Evolutionary conservation across 192 early-diverging fungal genomes (phyloP), one percentile per base, ranked within the genome.

Genomic region (Linnemannia zychae): DNA sequence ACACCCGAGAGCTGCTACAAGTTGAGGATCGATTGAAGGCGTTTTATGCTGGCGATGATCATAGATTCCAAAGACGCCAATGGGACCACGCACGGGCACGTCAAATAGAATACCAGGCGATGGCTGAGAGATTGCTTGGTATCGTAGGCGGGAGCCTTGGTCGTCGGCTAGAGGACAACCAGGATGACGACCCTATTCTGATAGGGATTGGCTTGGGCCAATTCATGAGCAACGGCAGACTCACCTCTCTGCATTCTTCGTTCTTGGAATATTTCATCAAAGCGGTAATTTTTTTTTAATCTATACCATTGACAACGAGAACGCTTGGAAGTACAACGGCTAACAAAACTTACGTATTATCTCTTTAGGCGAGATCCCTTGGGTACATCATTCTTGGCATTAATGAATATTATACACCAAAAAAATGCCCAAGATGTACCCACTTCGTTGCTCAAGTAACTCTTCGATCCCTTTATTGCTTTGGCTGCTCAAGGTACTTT

Each of bases 321-420:
- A 37, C 17, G 31, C 17, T 68, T 68, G 33, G 38, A 37, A 68
- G 31, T 31, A 68, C 17, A 68, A 33, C 1, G 36, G 15, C 36
- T 38, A 16, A 36, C n/a, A n/a, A n/a, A n/a, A n/a, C n/a, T n/a
- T 37, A 68, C 36, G 15, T 69, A 40, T 37, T 11, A 18, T 4
- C 33, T 69, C 7, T 69, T 9, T 37, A 72, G 71, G 71, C 71
- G 18, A 22, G 71, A 22, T 50, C 71, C 1, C 36, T 72, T 2
- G 7, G 48, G 0, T 77, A 69, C 9, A 48, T 77, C 15, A 67
- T 77, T 1, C 16, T 77, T 18, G 75, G 75, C 16, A 2, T 68
- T 33, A 77, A 52, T 18, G 66, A 77, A 12, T 77, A 69, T 34
- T 68, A 77, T 46, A 77, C 75, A 0, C 69, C 75, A 20, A 77